Evolutionary conservation across 352 stramenopile genomes (phyloP).

Genomic region (Phytophthora sp.): DNA sequence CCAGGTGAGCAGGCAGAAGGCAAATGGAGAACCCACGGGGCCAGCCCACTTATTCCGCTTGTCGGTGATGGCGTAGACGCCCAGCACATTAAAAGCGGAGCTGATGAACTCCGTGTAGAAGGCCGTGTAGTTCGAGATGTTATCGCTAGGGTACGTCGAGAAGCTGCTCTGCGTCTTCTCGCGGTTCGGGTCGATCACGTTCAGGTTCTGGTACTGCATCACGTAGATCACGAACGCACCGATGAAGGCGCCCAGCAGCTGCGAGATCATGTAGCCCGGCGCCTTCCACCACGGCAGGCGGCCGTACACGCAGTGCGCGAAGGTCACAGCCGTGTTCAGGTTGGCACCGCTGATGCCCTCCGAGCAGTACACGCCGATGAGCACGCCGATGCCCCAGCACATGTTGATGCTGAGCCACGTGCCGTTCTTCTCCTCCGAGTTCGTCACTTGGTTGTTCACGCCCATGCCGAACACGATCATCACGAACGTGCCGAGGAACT

Average conservation of each 20-base stretch:
- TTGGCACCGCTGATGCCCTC: slow-evolving; percentile 50
- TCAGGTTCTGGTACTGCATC: slow-evolving; percentile 49
- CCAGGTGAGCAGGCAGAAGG: too few relatives aligned
- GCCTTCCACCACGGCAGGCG: slow-evolving; percentile 44
- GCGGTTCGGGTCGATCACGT: slow-evolving; percentile 47
- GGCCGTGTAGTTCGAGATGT: slow-evolving; percentile 46
- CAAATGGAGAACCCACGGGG: too few relatives aligned
- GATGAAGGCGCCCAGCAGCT: slow-evolving; percentile 40
- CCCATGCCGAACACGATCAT: slow-evolving; percentile 56
- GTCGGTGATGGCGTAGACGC: too few relatives aligned
- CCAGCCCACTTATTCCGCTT: too few relatives aligned
- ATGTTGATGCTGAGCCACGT: slow-evolving; percentile 64
- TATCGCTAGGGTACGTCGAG: slow-evolving; percentile 42
- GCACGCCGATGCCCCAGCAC: too few relatives aligned
- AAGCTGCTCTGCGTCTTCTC: slow-evolving; percentile 41
- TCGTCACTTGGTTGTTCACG: slow-evolving; percentile 50
- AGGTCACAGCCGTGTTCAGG: slow-evolving; percentile 58
- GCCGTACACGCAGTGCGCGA: slow-evolving; percentile 42
- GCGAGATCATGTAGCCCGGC: slow-evolving; percentile 41
- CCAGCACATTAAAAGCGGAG: slow-evolving; percentile 52
- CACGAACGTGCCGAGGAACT: slow-evolving; percentile 52
- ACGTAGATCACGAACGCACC: slow-evolving; percentile 42
- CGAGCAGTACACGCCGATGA: slow-evolving; percentile 47
- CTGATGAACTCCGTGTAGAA: slow-evolving; percentile 62
- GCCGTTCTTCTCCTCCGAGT: slow-evolving; percentile 47